Conservation (phyloP, 106 monocot genomes). For the Dioscorea alata region DNA sequence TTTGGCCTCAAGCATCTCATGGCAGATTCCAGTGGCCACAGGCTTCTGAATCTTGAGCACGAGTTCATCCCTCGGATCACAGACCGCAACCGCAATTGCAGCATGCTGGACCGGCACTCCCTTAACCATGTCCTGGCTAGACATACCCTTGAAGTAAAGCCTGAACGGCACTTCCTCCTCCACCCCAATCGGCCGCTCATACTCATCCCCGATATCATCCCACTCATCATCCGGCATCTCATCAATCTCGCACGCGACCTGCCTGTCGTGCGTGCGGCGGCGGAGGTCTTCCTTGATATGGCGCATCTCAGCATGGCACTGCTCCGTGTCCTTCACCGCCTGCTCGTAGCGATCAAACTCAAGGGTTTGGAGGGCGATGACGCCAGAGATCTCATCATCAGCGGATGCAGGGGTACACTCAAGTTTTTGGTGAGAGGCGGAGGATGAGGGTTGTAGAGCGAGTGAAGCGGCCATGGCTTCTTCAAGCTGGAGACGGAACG, state of each 20-base stretch:
- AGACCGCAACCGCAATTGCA: constrained; percentile 54
- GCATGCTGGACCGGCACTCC: constrained; percentile 15
- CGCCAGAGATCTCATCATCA: constrained; percentile 1
- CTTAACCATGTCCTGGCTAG: constrained; percentile 11
- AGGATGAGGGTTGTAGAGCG: constrained; percentile 7
- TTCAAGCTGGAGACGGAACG: constrained; percentile 59
- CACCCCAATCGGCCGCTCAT: constrained; percentile 51
- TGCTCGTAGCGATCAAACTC: constrained; percentile 46
- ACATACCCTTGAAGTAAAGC: constrained; percentile 58
- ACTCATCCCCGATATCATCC: constrained; percentile 57
- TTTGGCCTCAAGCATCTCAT: constrained; percentile 41
- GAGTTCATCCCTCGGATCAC: constrained; percentile 41
- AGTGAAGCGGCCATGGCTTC: constrained; percentile 70
- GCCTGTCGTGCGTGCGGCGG: constrained; percentile 49
- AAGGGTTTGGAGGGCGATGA: constrained; percentile 31
- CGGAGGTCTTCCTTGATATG: constrained; percentile 26
- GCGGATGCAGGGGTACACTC: neutral
- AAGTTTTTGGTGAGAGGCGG: constrained; percentile 7
- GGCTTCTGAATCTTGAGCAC: constrained; percentile 75
- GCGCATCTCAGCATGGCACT: constrained; percentile 30
- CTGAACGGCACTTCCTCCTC: constrained; percentile 25
- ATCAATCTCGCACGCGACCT: constrained; percentile 51
- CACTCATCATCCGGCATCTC: constrained; percentile 54
- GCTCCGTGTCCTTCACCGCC: constrained; percentile 32
- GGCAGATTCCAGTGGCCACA: constrained; percentile 3